These are phyloP conservation scores for Beta corolliflora DNA, from an alignment of 179 eudicot species.

Conservation along the genomic window DNA sequence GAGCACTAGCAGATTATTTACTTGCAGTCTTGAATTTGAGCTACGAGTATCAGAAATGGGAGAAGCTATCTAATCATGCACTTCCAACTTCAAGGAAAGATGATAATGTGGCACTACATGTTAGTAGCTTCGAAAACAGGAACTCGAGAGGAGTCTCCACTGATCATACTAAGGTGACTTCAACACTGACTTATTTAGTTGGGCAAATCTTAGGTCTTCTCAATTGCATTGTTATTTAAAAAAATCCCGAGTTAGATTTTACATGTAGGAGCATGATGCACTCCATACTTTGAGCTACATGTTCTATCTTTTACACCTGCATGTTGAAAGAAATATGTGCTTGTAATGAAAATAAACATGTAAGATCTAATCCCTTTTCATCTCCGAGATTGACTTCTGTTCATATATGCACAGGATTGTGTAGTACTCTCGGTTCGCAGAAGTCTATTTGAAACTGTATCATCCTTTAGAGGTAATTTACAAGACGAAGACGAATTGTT, in stretches of 20 bases:
- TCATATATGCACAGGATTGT: constrained; percentile 45
- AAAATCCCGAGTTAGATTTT: too few species aligned
- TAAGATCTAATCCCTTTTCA: neutral
- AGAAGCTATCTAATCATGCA: constrained; percentile 27
- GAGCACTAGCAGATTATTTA: constrained; percentile 55
- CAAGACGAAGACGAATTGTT: constrained; percentile 46
- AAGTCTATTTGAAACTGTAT: constrained; percentile 41
- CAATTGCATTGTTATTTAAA: too few species aligned
- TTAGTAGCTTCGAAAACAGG: constrained; percentile 26
- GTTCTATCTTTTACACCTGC: neutral
- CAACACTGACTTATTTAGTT: neutral
- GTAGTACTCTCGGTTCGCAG: constrained; percentile 56
- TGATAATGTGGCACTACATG: constrained; percentile 11
- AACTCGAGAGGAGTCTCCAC: constrained; percentile 31
- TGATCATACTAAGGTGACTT: constrained; percentile 78
- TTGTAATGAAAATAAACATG: too few species aligned
- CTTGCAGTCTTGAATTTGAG: constrained; percentile 54
- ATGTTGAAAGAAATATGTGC: too few species aligned
- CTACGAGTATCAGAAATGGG: constrained; percentile 66
- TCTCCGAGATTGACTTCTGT: neutral
- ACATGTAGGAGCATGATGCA: neutral
- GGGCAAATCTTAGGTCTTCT: neutral
- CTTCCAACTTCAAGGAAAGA: constrained; percentile 12
- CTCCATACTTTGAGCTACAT: neutral
- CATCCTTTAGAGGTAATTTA: constrained; percentile 52